These are phyloP conservation scores for Chloropicon primus DNA, from an alignment of 139 green algal genomes.

Conservation along the genomic window DNA sequence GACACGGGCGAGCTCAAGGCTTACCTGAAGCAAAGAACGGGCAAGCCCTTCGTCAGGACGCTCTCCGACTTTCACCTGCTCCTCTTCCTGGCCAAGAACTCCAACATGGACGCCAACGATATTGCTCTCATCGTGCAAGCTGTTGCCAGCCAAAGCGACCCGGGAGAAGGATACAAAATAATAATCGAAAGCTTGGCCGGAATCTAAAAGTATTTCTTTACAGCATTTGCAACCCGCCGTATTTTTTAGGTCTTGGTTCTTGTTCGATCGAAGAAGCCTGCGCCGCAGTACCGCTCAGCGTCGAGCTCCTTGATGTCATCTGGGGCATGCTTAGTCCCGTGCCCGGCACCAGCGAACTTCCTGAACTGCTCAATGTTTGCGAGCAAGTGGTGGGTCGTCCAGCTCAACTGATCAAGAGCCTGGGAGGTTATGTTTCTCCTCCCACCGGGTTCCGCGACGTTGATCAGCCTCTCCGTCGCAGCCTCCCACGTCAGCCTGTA, in stretches of 20 bases:
- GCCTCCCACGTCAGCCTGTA: conserved; percentile 85
- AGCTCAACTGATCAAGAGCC: background rate
- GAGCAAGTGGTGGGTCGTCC: background rate
- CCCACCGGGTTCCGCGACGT: conserved; percentile 39
- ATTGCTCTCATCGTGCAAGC: conserved; percentile 53
- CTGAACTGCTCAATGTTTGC: too few relatives aligned
- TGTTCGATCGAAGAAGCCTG: too few relatives aligned
- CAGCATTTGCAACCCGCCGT: background rate
- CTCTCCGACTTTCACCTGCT: conserved; percentile 91
- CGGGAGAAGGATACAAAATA: conserved; percentile 73
- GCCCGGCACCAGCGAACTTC: too few relatives aligned
- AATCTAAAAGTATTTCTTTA: conserved; percentile 10
- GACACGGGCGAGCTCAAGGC: conserved; percentile 47
- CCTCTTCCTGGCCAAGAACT: conserved; percentile 77
- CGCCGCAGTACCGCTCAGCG: too few relatives aligned
- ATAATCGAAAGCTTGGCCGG: conserved; percentile 80
- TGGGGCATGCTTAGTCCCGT: too few relatives aligned
- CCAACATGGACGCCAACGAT: conserved; percentile 62
- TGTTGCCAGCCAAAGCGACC: conserved; percentile 31
- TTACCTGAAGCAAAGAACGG: conserved; percentile 37
- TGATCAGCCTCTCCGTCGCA: conserved; percentile 85
- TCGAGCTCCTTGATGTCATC: too few relatives aligned
- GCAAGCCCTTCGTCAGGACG: conserved; percentile 45
- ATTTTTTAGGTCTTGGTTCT: background rate
- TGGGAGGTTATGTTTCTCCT: background rate